A percentile compares a stretch with the other conserved stretches of the same genome.
These are phyloP conservation scores for Cladobotryum mycophilum DNA, from an alignment of 2,329 filamentous ascomycete species.

Conservation along the genomic window DNA sequence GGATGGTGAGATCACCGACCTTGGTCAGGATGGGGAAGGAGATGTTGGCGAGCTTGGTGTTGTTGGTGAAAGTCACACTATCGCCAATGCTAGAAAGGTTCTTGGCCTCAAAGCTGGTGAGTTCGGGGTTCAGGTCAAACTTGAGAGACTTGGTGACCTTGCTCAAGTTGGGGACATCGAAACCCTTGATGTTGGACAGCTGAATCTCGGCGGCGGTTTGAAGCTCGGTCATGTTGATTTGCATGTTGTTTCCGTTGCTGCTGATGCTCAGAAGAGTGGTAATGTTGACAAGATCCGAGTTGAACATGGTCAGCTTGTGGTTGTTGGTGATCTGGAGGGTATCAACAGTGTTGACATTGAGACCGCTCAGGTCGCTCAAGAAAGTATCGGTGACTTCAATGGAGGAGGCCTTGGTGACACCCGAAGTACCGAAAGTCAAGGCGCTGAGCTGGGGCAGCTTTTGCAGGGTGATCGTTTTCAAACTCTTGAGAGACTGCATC, in stretches of 20 bases:
- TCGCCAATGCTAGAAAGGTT: constrained; percentile 63
- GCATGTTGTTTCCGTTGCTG: constrained; percentile 70
- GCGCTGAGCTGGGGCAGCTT: constrained; percentile 58
- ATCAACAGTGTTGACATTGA: constrained; percentile 69
- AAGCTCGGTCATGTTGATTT: constrained; percentile 71
- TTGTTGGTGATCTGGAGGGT: constrained; percentile 88
- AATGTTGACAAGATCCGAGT: constrained; percentile 72
- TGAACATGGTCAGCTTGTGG: constrained; percentile 66
- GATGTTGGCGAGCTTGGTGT: constrained; percentile 63
- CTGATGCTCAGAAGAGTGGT: constrained; percentile 64
- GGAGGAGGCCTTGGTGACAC: constrained; percentile 59
- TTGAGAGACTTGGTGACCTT: constrained; percentile 72
- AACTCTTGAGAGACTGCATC: constrained; percentile 58
- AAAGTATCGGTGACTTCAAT: constrained; percentile 82
- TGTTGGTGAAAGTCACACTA: constrained; percentile 55
- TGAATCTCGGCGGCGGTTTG: constrained; percentile 44
- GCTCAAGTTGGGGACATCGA: constrained; percentile 67
- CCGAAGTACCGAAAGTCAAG: constrained; percentile 43
- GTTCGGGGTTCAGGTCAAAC: constrained; percentile 70
- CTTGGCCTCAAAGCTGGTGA: constrained; percentile 54
- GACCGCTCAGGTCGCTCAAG: constrained; percentile 69
- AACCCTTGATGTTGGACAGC: constrained; percentile 68
- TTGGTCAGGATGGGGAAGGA: constrained; percentile 59
- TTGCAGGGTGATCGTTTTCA: constrained; percentile 63
- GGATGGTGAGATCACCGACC: constrained; percentile 72